phyloP scores from a whole-genome alignment of 2,329 filamentous ascomycete genomes.

The Beauveria sp. region DNA sequence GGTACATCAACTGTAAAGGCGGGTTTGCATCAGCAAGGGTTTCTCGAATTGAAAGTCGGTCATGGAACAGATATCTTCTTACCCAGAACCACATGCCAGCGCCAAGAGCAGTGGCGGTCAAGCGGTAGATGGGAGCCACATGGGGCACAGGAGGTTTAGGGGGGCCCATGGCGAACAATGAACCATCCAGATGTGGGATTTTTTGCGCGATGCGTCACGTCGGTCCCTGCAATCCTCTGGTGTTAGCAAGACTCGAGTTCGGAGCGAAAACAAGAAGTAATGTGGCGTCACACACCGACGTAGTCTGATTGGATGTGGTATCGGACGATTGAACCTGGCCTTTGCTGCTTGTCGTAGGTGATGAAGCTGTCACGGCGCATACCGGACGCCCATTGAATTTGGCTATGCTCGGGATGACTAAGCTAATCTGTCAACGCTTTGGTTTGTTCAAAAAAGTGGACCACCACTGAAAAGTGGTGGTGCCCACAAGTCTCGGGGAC shows the following conservation, averaged over 20 bases:
- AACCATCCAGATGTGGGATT: background rate
- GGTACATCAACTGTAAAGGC: conserved; percentile 71
- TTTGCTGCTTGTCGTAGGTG: background rate
- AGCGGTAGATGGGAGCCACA: conserved; percentile 63
- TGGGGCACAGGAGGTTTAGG: conserved; percentile 38
- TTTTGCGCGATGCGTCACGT: background rate
- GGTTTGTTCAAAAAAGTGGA: background rate
- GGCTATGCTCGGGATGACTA: background rate
- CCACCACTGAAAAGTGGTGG: background rate
- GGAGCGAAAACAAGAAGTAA: background rate
- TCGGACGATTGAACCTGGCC: background rate
- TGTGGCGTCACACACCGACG: background rate
- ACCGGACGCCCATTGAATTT: background rate
- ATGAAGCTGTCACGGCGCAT: background rate
- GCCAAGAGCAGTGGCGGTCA: conserved; percentile 77
- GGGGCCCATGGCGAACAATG: conserved; percentile 21
- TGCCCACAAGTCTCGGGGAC: too few species aligned
- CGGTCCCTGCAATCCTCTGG: background rate
- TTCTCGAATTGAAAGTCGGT: background rate
- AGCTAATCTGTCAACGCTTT: background rate
- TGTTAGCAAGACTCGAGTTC: background rate
- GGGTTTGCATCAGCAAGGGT: background rate
- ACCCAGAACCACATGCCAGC: conserved; percentile 99
- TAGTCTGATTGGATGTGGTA: background rate
- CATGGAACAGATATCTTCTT: conserved; percentile 30